These are phyloP conservation scores for Xylariaceae sp. DNA, from an alignment of 2,329 filamentous ascomycete species.

Conservation along the genomic window DNA sequence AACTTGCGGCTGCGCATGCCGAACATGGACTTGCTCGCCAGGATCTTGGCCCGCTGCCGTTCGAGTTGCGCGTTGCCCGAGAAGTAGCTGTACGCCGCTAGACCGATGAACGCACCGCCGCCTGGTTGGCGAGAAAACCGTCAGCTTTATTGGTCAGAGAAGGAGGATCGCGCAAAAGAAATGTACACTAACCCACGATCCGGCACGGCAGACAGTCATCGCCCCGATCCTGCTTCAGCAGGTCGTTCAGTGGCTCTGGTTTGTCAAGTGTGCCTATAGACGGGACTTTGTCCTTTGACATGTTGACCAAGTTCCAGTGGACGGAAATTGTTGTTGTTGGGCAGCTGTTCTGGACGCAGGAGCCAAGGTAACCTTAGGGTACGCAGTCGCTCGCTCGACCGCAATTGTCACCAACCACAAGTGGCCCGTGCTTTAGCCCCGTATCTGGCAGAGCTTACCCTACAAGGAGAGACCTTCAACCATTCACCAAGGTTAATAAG, in stretches of 20 bases:
- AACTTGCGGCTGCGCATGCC: constrained; percentile 65
- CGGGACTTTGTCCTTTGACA: constrained; percentile 46
- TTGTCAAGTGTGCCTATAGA: constrained; percentile 50
- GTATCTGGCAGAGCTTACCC: no score
- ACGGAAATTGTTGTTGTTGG: constrained; percentile 1
- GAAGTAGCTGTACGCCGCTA: constrained; percentile 72
- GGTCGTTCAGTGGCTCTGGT: constrained; percentile 56
- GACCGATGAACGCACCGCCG: constrained; percentile 67
- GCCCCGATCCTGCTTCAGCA: constrained; percentile 50
- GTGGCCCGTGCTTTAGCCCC: no score
- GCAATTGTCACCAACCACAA: no score
- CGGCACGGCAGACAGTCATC: constrained; percentile 68
- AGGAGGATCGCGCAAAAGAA: background rate
- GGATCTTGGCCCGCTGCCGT: constrained; percentile 58
- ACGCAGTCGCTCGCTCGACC: no score
- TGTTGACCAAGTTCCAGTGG: no score
- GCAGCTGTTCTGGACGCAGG: background rate
- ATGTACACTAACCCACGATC: constrained; percentile 60
- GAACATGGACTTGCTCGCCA: constrained; percentile 64
- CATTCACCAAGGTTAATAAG: no score
- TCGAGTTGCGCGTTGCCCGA: constrained; percentile 69
- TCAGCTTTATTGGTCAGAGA: no score
- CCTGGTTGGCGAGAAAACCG: no score
- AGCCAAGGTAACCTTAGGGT: no score
- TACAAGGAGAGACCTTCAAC: no score